phyloP scores from a whole-genome alignment of 805 yeast genomes.

The Suhomyces sp. region DNA sequence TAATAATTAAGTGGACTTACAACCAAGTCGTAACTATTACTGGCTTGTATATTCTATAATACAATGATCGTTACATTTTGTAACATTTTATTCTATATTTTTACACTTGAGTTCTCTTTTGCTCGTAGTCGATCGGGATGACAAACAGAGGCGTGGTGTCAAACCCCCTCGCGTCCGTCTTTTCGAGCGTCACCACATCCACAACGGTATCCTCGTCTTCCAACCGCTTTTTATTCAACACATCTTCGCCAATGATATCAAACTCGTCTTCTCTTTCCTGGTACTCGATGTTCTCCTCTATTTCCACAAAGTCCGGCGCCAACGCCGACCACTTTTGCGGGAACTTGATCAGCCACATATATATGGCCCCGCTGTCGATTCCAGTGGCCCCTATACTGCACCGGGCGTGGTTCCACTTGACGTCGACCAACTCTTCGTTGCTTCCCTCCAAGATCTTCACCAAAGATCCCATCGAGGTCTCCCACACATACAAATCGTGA shows the following conservation, averaged over 20 bases:
- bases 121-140: conserved; percentile 50
- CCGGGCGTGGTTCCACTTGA: conserved; percentile 78
- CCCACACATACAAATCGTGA: conserved; percentile 92
- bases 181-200: conserved; percentile 66
- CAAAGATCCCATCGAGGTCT: conserved; percentile 81
- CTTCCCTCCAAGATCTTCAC: conserved; percentile 89
- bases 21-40: no score
- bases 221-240: conserved; percentile 54
- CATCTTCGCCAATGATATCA: conserved; percentile 71
- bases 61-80: no score
- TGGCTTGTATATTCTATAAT: no score
- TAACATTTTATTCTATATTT: no score
- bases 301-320: conserved; percentile 94
- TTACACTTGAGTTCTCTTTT: no score
- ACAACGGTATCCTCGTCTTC: conserved; percentile 61
- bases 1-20: no score
- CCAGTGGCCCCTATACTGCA: conserved; percentile 83
- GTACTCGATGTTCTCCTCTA: conserved; percentile 87
- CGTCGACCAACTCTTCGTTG: conserved; percentile 79
- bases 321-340: conserved; percentile 96
- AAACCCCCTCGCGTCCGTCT: conserved; percentile 70
- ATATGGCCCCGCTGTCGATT: conserved; percentile 76
- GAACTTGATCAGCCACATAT: conserved; percentile 74
- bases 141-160: conserved; percentile 52
- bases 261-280: conserved; percentile 90